Base-by-base conservation (phyloP, 2,329 filamentous ascomycete species). In the Pseudocercospora eumusae region DNA sequence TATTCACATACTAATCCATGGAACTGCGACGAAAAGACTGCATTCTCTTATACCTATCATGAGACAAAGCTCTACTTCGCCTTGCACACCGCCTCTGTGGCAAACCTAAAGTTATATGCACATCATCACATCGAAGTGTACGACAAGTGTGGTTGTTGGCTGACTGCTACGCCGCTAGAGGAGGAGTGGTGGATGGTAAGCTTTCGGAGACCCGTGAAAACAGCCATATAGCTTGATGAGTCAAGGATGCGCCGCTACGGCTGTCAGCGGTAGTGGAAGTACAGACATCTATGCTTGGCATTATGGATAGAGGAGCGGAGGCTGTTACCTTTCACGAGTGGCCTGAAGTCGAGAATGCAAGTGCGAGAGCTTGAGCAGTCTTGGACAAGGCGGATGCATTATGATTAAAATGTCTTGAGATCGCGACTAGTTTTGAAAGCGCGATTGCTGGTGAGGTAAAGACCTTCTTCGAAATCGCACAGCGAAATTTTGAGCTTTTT, bases 31-130 rank as follows among this genome's bases (percentile, higher is more conserved):
- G 11, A 33, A 10, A 33, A 18, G 9, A n/a, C 15, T n/a, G 36
- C 36, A n/a, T n/a, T 18, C 36, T 40, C 36, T 7, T 9, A 9
- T 40, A 13, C 33, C 33, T 36, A 36, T 36, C 33, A 36, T 36
- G n/a, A 36, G 6, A 36, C 33, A 36, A 36, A 36, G 33, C 33
- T 18, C 36, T 40, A 18, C 36, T 40, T 40, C 21, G 21, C 44
- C 18, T 21, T 47, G 18, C 44, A 47, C 44, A 47, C 44, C 44
- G 44, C 44, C 44, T 47, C 44, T 21, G 44, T 52, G 49, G 49
- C 49, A 52, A 20, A 31, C 25, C 25, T 31, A 27, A 18, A 52
- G 21, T 28, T 11, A 18, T 31, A 25, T 18, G 49, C 25, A 23
- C 21, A 25, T 28, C 21, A 25, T 28, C 25, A 27, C 49, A 52